phyloP scores from a whole-genome alignment of 495 filamentous ascomycete genomes.

The Penicillium mononematosum region DNA sequence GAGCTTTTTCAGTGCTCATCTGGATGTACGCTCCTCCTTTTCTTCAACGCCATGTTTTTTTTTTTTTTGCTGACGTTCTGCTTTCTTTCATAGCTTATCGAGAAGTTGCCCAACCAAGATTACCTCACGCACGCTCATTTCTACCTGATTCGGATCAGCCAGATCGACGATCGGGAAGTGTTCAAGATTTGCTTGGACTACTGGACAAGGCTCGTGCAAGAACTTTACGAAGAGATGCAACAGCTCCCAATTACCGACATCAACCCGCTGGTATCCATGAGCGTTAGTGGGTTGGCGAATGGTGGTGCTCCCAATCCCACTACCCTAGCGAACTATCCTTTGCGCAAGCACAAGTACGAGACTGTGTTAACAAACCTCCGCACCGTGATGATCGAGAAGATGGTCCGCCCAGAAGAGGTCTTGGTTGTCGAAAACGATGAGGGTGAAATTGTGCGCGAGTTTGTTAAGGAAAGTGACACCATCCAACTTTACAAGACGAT shows the following conservation, averaged over 20 bases:
- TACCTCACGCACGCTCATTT: constrained; percentile 94
- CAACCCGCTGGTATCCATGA: constrained; percentile 80
- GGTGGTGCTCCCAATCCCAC: constrained; percentile 82
- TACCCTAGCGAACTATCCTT: constrained; percentile 78
- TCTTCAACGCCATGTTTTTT: not conserved
- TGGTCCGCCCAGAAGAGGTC: constrained; percentile 98
- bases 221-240: constrained; percentile 99
- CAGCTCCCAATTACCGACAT: constrained; percentile 85
- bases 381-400: constrained; percentile 99
- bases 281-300: constrained; percentile 66
- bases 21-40: constrained; percentile 61
- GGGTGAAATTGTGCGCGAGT: constrained; percentile 97
- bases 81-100: constrained; percentile 65
- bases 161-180: constrained; percentile 97
- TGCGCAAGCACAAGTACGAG: constrained; percentile 96
- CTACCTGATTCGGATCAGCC: constrained; percentile 95
- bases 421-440: constrained; percentile 99
- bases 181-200: constrained; percentile 99
- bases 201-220: constrained; percentile 98
- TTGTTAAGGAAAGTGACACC: constrained; percentile 98
- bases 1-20: constrained; percentile 91
- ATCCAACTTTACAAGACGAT: constrained; percentile 99
- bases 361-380: constrained; percentile 91
- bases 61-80: constrained; percentile 4
- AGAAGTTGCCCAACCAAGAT: constrained; percentile 91